These are phyloP conservation scores for Rhizopogon salebrosus DNA, from an alignment of 768 basidiomycete genomes.

Conservation along the genomic window DNA sequence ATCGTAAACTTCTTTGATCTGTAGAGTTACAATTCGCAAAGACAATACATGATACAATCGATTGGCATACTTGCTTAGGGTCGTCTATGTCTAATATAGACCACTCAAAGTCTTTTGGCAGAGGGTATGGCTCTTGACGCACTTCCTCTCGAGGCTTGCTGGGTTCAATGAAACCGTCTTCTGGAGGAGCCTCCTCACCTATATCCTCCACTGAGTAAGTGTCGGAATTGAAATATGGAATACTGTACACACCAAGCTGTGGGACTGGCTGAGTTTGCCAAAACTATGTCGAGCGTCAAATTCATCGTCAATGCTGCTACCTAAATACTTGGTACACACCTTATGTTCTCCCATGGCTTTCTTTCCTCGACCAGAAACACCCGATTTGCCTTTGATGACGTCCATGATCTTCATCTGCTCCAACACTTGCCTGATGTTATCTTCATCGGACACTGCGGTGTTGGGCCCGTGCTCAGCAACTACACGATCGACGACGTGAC, in stretches of 20 bases:
- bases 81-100: constrained; percentile 73
- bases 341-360: constrained; percentile 88
- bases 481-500: constrained; percentile 63
- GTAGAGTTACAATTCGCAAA: constrained; percentile 1
- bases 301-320: neutral
- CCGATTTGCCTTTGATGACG: constrained; percentile 76
- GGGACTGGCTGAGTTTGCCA: constrained; percentile 98
- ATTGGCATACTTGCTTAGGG: constrained; percentile 54
- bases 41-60: neutral
- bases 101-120: constrained; percentile 96
- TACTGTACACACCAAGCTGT: constrained; percentile 53
- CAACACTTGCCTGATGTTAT: constrained; percentile 62
- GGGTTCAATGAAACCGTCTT: constrained; percentile 88
- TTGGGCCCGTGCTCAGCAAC: constrained; percentile 46
- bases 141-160: constrained; percentile 73
- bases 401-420: constrained; percentile 84
- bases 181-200: constrained; percentile 61
- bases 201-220: neutral
- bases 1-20: constrained; percentile 91
- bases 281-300: constrained; percentile 49
- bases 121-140: constrained; percentile 79
- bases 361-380: constrained; percentile 66
- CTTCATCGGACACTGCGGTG: constrained; percentile 49
- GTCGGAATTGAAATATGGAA: neutral
- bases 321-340: constrained; percentile 37